A percentile compares a stretch with the other conserved stretches of the same genome.
phyloP scores from a whole-genome alignment of 805 yeast species.

The Ogataea pilisensis region DNA sequence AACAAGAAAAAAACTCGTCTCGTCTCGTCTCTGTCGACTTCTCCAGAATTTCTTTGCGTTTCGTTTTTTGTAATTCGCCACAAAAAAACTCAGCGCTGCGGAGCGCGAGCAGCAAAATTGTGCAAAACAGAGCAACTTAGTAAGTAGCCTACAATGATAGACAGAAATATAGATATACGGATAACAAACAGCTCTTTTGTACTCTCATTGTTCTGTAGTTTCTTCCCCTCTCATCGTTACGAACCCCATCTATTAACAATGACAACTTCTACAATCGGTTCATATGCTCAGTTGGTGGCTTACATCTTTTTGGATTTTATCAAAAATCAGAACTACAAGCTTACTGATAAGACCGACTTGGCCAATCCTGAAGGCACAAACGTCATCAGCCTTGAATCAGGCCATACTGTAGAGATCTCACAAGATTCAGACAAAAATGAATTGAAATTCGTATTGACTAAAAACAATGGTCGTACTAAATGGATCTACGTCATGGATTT shows the following conservation, averaged over 20 bases:
- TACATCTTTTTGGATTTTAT: constrained; percentile 6
- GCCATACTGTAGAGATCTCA: constrained; percentile 1
- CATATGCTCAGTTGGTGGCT: constrained; percentile 8
- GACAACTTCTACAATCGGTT: not conserved
- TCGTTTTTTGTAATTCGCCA: no score
- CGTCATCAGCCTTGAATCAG: not conserved
- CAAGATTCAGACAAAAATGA: not conserved
- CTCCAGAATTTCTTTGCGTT: no score
- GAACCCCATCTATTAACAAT: not conserved
- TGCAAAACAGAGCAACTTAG: no score
- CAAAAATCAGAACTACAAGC: constrained; percentile 3
- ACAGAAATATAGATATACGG: no score
- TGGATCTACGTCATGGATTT: constrained; percentile 2
- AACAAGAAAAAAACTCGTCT: no score
- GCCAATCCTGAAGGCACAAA: constrained; percentile 2
- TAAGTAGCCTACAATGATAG: no score
- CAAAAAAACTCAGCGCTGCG: no score
- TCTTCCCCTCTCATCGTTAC: no score
- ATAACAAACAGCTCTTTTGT: no score
- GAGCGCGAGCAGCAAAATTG: no score
- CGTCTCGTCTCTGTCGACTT: no score
- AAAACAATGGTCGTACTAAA: constrained; percentile 3
- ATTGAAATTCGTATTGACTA: constrained; percentile 1
- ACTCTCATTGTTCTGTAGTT: no score
- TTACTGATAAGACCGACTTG: constrained; percentile 1